These are phyloP conservation scores for Eremochloa ophiuroides DNA, from an alignment of 176 grass and related monocot species.

Conservation along the genomic window DNA sequence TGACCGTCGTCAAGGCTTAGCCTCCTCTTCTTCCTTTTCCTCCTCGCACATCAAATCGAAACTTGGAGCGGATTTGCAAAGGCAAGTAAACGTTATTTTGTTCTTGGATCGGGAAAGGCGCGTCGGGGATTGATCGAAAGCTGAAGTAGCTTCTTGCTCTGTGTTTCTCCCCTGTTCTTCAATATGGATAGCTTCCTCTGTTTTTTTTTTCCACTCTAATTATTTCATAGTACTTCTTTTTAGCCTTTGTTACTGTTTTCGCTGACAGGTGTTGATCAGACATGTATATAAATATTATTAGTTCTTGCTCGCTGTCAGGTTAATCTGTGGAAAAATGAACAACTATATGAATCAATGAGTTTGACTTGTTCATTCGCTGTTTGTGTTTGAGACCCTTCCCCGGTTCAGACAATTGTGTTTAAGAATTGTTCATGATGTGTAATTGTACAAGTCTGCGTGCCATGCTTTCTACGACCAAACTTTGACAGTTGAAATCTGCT, in stretches of 20 bases:
- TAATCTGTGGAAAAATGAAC: conserved; percentile 10
- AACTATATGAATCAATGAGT: background rate
- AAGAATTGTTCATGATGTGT: background rate
- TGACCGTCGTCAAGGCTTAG: conserved; percentile 59
- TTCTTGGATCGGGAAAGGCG: conserved; percentile 23
- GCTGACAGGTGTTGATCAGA: conserved; percentile 38
- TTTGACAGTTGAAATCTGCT: background rate
- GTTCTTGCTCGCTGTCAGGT: conserved; percentile 23
- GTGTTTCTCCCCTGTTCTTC: conserved; percentile 36
- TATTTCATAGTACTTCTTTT: background rate
- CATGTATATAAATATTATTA: conserved; percentile 56
- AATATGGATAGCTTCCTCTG: background rate
- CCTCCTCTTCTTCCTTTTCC: background rate
- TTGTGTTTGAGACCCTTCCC: background rate
- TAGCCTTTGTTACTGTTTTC: background rate
- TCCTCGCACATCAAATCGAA: background rate
- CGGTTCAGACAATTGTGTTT: background rate
- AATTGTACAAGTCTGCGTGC: background rate
- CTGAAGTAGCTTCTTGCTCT: conserved; percentile 26
- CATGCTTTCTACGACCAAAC: background rate
- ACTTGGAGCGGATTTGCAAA: conserved; percentile 21
- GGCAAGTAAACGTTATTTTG: conserved; percentile 23
- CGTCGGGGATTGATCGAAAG: background rate
- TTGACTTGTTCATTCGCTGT: background rate
- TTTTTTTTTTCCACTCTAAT: background rate